Evolutionary conservation across 805 yeast genomes (phyloP).

Genomic region (Suhomyces sp.): DNA sequence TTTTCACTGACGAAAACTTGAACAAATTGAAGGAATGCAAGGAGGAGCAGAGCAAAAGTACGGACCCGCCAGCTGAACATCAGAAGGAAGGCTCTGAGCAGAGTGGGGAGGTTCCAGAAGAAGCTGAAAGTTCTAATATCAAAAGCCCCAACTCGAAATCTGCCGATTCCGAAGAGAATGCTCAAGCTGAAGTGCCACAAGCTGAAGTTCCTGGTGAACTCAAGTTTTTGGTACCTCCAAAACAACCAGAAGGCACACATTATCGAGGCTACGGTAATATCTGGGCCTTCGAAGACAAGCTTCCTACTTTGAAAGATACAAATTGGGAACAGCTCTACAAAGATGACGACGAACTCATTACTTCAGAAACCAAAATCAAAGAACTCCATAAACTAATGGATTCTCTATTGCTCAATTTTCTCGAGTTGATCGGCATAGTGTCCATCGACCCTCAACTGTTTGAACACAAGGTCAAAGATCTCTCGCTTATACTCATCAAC

Average conservation of each 20-base stretch:
- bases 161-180: slow-evolving; percentile 5
- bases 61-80: slow-evolving; percentile 13
- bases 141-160: background rate
- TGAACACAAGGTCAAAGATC: slow-evolving; percentile 65
- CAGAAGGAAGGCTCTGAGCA: slow-evolving; percentile 17
- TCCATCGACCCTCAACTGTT: slow-evolving; percentile 67
- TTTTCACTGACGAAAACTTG: slow-evolving; percentile 70
- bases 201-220: slow-evolving; percentile 42
- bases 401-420: slow-evolving; percentile 72
- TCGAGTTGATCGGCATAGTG: slow-evolving; percentile 78
- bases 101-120: background rate
- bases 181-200: background rate
- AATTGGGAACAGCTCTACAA: slow-evolving; percentile 75
- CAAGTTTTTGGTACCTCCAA: slow-evolving; percentile 63
- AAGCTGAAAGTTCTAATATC: slow-evolving; percentile 19
- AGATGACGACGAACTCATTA: slow-evolving; percentile 35
- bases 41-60: background rate
- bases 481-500: slow-evolving; percentile 77
- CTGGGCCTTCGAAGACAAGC: slow-evolving; percentile 79
- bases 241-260: slow-evolving; percentile 55
- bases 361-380: slow-evolving; percentile 49
- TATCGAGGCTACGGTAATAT: slow-evolving; percentile 87
- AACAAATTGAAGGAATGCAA: slow-evolving; percentile 36
- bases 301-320: slow-evolving; percentile 71
- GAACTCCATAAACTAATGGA: slow-evolving; percentile 79